Base-by-base conservation (phyloP, 179 eudicot genomes). In the Gypsophila paniculata region DNA sequence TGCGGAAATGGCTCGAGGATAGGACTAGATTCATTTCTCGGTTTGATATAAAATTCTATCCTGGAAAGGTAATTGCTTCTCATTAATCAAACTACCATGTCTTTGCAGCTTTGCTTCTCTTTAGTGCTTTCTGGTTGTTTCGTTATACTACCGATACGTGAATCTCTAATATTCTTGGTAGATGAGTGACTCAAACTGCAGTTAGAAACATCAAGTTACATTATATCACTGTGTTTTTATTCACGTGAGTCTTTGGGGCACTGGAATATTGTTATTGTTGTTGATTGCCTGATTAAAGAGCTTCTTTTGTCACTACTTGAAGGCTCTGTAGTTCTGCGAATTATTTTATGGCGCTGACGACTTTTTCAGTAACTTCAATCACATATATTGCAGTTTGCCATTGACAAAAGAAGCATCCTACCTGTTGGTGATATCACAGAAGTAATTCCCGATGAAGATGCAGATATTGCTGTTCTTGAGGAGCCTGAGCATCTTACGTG, bases 401-500 rank as follows among this genome's bases (percentile, higher is more conserved):
- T 58, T 65, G 86, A 83, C 49, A 91, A 93, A 82, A 87, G 97
- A 80, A 93, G 98, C 81, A 93, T 93, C 76, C 86, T 91, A 78
- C 92, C 90, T 64, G 89, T 86, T 58, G 99, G 99, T 52, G 99
- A 94, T 81, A 91, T 94, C 39, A 89, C 99, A 44, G 85, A 82
- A 61, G 65, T 78, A 36, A 94, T 94, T 75, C 89, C 97, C 8
- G 96, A 94, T 77, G 96, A 89, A 74, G 96, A 87, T 64, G 91
- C 97, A 68, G 96, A 94, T 67, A 80, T 94, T 80, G 99, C 97
- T 61, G 99, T 94, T 70, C 94, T 94, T 21, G 99, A 94, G 86
- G 99, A 94, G 74, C 97, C 99, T 8, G 99, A 94, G 88, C 99
- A 94, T 84, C 87, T 94, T 68, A 94, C 97, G 55, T 94, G 99